Evolutionary conservation across 306 rosid species (phyloP), one percentile per base, ranked within the genome.

Genomic region (Pyrus communis): DNA sequence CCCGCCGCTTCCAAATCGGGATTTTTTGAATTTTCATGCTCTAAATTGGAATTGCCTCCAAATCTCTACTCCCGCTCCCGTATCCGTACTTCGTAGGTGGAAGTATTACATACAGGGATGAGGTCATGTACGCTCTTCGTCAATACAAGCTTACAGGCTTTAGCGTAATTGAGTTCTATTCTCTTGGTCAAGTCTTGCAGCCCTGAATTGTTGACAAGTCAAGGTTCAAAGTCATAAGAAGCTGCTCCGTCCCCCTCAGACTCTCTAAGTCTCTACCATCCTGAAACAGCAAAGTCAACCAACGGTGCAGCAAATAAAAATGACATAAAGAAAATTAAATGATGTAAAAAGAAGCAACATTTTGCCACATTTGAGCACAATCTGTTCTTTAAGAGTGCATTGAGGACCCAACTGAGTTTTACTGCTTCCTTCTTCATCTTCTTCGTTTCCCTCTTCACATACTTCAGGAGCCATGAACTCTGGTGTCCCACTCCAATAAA

Each of bases 381-480:
- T 81, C 79, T 85, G 84, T 71, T 85, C 86, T 77, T 85, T 85
- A 42, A 85, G 84, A 21, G 89, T 82, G 71, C 52, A 83, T 35
- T 85, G 88, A 76, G 88, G 88, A 49, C 89, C 89, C 84, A 85
- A 71, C 51, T 79, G 76, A 10, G 80, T 77, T 5, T 74, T 79
- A 52, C 55, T 85, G 59, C 84, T 76, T 10, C 74, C 57, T 28
- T 82, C 89, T 69, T 82, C 89, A 31, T 85, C 89, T 19, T 82
- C 81, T 9, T 85, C 89, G 38, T 33, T 33, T 33, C 38, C 93
- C 84, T 90, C 97, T 83, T 90, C 88, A 75, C 91, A 94, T 17
- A 90, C 97, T 78, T 94, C 98, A 5, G 98, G 97, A 80, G 98
- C 98, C 98, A 94, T 94, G 88, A 94, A 94, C 73, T 94, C 98